Evolutionary conservation across 495 filamentous ascomycete genomes (phyloP), one percentile per base, ranked within the genome.

Genomic region (Penicillium ochrochloron): DNA sequence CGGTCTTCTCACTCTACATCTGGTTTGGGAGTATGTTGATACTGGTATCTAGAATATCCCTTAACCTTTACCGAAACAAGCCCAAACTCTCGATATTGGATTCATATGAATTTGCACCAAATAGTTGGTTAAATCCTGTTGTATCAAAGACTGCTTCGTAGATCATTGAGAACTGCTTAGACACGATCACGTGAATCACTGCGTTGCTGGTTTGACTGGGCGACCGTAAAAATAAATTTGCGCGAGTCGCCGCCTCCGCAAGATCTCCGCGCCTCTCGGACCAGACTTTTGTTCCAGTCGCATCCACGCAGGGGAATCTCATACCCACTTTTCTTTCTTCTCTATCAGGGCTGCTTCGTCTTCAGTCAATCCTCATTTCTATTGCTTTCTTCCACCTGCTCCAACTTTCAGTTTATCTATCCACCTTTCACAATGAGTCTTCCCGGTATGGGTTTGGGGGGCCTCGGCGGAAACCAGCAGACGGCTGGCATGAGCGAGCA

Each of bases 401-500:
- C 6, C 15, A 27, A 14, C 41, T 21, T 19, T 17, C 0, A 31
- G 46, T 25, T 39, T 44, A 55, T 15, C 23, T 35, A 58, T 48
- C 37, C 5, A 57, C 65, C 69, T 25, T 10, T n/a, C 60, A 46
- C 17, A 25, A 85, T 85, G 83, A 84, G 73, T 61, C 72, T 83
- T 52, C 79, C 83, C 29, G 78, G 81, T 41, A 77, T 77, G 64
- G 73, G 64, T 39, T 70, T 72, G 67, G 69, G 65, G 31, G 67
- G 56, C 46, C 14, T 76, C 59, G 73, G 73, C 29, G 75, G 73
- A 42, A 66, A 70, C 33, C 57, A 57, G 14, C 68, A 64, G 15
- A 75, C 68, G 61, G 71, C 73, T 29, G 82, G 82, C 25, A 82
- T 84, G 81, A 81, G 65, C 59, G 82, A 85, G 39, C 79, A 85